Conservation (phyloP, 495 filamentous ascomycete species). For the Penicillium flavigenum region DNA sequence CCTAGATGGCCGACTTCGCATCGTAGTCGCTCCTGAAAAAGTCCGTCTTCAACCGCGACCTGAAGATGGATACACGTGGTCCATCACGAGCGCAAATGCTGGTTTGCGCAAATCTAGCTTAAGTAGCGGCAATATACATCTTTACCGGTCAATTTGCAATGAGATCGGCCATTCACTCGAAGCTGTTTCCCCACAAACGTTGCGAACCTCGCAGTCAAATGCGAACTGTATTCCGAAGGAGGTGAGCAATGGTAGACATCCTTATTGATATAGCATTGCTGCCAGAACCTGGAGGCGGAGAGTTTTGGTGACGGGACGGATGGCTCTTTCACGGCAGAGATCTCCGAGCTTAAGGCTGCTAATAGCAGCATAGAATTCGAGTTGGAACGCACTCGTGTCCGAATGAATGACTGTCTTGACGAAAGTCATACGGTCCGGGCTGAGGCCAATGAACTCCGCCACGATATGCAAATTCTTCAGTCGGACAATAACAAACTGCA, state of each 20-base stretch:
- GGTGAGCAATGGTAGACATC: background rate
- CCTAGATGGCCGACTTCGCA: no score
- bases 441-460: background rate
- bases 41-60: no score
- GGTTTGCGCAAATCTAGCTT: background rate
- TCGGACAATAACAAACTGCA: background rate
- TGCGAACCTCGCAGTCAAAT: background rate
- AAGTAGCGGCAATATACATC: background rate
- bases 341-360: background rate
- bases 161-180: background rate
- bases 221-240: background rate
- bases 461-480: background rate
- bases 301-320: background rate
- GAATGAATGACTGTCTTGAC: background rate
- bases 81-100: background rate
- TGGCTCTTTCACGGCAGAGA: background rate
- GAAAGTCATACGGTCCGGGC: background rate
- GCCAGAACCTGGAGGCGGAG: no score
- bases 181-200: background rate
- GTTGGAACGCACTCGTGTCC: background rate
- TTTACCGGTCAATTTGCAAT: background rate
- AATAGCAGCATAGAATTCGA: background rate
- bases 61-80: constrained; percentile 11
- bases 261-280: background rate
- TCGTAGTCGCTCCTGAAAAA: no score